Conservation (phyloP, 768 basidiomycete genomes). For the Psilocybe sp. region DNA sequence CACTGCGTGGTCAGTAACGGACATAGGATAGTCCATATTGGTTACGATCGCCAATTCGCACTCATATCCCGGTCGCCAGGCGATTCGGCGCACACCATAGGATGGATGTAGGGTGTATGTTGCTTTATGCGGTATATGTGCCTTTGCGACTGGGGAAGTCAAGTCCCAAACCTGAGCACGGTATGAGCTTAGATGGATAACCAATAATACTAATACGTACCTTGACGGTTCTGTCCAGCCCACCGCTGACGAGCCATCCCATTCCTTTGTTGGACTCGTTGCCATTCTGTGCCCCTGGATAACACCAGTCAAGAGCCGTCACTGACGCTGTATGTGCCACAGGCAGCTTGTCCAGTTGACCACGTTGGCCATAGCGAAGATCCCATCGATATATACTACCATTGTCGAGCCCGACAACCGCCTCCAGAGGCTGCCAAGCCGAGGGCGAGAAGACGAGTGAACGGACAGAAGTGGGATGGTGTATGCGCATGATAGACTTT, state of each 20-base stretch:
- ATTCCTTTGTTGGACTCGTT: conserved; percentile 33
- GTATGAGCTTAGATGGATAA: neutral
- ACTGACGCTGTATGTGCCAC: conserved; percentile 75
- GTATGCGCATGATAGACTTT: conserved; percentile 67
- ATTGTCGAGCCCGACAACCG: conserved; percentile 66
- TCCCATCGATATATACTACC: conserved; percentile 79
- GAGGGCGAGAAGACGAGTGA: conserved; percentile 71
- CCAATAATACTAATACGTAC: conserved; percentile 27
- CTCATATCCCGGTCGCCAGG: conserved; percentile 57
- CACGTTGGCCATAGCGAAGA: conserved; percentile 71
- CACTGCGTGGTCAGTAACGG: conserved; percentile 17
- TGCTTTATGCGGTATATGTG: conserved; percentile 61
- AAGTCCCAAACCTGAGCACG: conserved; percentile 68
- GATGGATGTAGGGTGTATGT: conserved; percentile 73
- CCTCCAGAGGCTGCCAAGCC: conserved; percentile 62
- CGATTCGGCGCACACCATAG: conserved; percentile 68
- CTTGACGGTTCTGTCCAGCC: conserved; percentile 78
- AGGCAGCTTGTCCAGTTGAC: conserved; percentile 66
- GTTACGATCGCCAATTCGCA: neutral
- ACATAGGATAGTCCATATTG: conserved; percentile 47
- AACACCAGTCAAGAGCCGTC: conserved; percentile 72
- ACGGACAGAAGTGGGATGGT: conserved; percentile 67
- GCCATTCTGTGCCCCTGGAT: conserved; percentile 2
- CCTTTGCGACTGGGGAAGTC: conserved; percentile 34
- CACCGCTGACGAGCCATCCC: conserved; percentile 80